phyloP scores from a whole-genome alignment of 768 basidiomycete genomes.

The Leucocoprinus sp. region DNA sequence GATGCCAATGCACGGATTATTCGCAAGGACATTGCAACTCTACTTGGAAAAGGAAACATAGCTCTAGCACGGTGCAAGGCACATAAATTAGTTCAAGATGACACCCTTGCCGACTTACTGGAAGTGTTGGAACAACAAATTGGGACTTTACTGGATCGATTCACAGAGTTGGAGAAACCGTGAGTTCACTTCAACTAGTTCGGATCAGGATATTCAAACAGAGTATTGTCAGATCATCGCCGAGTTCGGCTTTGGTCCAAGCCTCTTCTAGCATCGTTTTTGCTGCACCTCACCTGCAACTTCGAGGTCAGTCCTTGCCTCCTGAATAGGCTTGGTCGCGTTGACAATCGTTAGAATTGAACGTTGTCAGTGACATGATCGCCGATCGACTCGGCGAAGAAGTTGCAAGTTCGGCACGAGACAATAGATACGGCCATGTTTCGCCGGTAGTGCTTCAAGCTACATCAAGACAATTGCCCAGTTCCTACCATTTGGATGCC shows the following conservation, averaged over 20 bases:
- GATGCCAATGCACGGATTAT: constrained; percentile 57
- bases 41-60: constrained; percentile 54
- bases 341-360: constrained; percentile 49
- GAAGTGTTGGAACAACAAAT: constrained; percentile 61
- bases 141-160: constrained; percentile 51
- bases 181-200: constrained; percentile 19
- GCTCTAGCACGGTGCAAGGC: constrained; percentile 65
- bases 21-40: constrained; percentile 58
- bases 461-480: constrained; percentile 43
- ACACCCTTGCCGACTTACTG: constrained; percentile 51
- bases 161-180: constrained; percentile 47
- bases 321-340: not conserved
- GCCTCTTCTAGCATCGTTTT: constrained; percentile 63
- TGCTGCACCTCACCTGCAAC: constrained; percentile 46
- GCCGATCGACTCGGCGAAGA: constrained; percentile 47
- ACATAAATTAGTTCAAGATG: constrained; percentile 56
- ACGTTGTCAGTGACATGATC: constrained; percentile 44
- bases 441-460: constrained; percentile 48
- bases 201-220: not conserved
- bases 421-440: constrained; percentile 45
- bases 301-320: constrained; percentile 37
- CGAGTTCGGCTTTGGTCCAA: constrained; percentile 50
- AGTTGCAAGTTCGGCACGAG: constrained; percentile 44
- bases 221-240: constrained; percentile 24
- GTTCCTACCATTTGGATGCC: constrained; percentile 46